These are phyloP conservation scores for Immersiporthe knoxdaviesiana DNA, from an alignment of 2,329 filamentous ascomycete species.

Conservation along the genomic window DNA sequence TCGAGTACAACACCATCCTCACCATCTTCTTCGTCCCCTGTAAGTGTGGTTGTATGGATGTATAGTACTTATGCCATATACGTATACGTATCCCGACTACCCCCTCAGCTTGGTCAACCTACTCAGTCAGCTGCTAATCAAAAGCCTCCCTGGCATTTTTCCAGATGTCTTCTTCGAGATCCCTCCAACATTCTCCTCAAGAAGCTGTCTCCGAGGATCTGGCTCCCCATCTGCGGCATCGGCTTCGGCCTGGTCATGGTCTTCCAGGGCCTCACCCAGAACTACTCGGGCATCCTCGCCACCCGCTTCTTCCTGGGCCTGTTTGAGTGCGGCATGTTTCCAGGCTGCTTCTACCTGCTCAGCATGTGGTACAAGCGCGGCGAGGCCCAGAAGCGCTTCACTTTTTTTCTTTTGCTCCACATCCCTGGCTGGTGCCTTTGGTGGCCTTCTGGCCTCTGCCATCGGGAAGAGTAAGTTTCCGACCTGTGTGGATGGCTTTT, in stretches of 20 bases:
- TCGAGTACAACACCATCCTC: constrained; percentile 74
- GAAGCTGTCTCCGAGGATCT: constrained; percentile 65
- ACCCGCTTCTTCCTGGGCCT: constrained; percentile 86
- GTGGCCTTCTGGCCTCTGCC: constrained; percentile 79
- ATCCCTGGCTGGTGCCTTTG: constrained; percentile 80
- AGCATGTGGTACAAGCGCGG: constrained; percentile 88
- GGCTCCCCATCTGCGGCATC: constrained; percentile 83
- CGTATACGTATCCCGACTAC: no score
- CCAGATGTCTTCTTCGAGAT: constrained; percentile 61
- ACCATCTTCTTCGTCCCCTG: constrained; percentile 71
- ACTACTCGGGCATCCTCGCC: constrained; percentile 74
- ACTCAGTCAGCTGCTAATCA: background rate
- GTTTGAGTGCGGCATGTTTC: constrained; percentile 77
- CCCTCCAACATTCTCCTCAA: constrained; percentile 74
- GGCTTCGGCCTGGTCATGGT: constrained; percentile 76
- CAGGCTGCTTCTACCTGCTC: constrained; percentile 66
- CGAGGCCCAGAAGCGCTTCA: constrained; percentile 90
- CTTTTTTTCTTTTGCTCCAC: constrained; percentile 93
- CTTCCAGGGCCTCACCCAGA: constrained; percentile 76
- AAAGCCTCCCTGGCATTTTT: no score
- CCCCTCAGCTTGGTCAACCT: background rate
- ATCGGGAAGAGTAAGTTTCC: constrained; percentile 71
- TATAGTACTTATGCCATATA: background rate
- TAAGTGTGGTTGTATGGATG: background rate
- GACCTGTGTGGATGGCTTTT: background rate